Base-by-base conservation (phyloP, 108 stramenopile genomes). In the Pinguiococcus pyrenoidosus region DNA sequence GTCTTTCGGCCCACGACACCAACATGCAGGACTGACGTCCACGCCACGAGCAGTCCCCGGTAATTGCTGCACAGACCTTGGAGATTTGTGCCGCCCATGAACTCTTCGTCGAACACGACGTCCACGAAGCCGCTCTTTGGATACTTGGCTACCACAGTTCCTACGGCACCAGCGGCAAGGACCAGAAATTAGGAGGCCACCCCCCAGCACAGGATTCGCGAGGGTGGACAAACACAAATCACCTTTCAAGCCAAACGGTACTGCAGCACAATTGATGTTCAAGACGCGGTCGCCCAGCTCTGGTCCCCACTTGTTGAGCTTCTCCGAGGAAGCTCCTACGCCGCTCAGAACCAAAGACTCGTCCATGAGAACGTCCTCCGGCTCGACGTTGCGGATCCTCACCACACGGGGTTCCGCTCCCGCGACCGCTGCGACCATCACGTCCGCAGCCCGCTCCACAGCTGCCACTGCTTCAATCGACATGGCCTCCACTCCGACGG, bases 91-190 rank as follows among this genome's bases (percentile, higher is more conserved):
- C 93, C 93, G 37, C 92, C 96, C 32, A 94, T 79, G 50, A 99
- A 96, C 61, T 92, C 89, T 56, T 91, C 86, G 66, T 99, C 97
- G 72, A 94, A 85, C 21, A 99, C 84, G 32, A 99, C 87, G 48
- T 99, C 97, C 27, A 99, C 97, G 60, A 87, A 92, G 17, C 81
- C 86, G 10, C 79, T 81, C 30, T 63, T 42, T 26, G 78, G 66
- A 60, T 99, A 94, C 49, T 85, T 77, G 0, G 78, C 85, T 52
- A 96, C 84, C 39, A 99, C 91, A 27, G 91, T 92, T 22, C 97
- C n/a, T n/a, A n/a, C n/a, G n/a, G n/a, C n/a, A n/a, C n/a, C n/a
- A n/a, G n/a, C n/a, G n/a, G n/a, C n/a, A n/a, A n/a, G n/a, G n/a
- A n/a, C n/a, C n/a, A n/a, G n/a, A n/a, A n/a, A n/a, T n/a, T n/a